Percentiles rank a stretch among this genome's conserved stretches.
Evolutionary conservation across 768 basidiomycete species (phyloP).

Genomic region (Podaxis sp.): DNA sequence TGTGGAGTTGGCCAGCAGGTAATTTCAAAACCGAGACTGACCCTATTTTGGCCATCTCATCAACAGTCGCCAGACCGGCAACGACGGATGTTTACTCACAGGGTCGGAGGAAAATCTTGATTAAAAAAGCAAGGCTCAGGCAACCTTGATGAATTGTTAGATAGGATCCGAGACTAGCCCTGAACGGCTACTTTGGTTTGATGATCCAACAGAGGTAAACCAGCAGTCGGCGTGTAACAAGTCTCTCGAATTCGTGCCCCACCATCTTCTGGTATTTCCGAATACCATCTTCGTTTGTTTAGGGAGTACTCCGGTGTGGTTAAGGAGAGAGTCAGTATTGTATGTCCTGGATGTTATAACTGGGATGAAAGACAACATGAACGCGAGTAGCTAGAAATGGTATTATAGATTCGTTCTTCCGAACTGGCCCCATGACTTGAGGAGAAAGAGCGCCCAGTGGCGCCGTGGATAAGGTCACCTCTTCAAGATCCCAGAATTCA

Average conservation of each 20-base stretch:
- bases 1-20: background rate
- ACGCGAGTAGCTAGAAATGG: background rate
- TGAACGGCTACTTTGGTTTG: too few species aligned
- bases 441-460: too few species aligned
- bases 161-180: background rate
- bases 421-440: too few species aligned
- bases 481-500: background rate
- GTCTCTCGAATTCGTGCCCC: too few species aligned
- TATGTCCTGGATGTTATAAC: too few species aligned
- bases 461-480: too few species aligned
- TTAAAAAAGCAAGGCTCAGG: background rate
- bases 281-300: too few species aligned
- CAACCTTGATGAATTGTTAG: background rate
- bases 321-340: too few species aligned
- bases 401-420: background rate
- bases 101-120: background rate
- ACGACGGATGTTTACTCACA: slow-evolving; percentile 3
- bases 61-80: background rate
- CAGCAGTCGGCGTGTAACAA: too few species aligned
- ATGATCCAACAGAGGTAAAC: too few species aligned
- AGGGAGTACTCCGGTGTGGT: too few species aligned
- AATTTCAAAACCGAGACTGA: background rate
- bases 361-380: background rate
- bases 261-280: too few species aligned
- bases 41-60: background rate